Base-by-base conservation (phyloP, 2,329 filamentous ascomycete genomes). In the Arthrocladium fulminans region DNA sequence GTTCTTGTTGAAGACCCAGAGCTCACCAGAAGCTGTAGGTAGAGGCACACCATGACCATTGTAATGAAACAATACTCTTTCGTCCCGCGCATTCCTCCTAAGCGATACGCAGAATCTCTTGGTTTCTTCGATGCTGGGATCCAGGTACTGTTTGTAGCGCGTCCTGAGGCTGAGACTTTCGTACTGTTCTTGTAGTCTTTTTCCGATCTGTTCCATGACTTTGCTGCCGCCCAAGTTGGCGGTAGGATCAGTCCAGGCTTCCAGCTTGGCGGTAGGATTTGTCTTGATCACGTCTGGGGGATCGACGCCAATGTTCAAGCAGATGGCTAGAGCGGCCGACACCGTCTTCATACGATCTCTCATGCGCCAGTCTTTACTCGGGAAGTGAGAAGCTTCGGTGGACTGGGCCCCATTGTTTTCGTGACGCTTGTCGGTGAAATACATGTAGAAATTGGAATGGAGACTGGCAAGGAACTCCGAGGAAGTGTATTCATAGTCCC, bases 1-100 rank as follows among this genome's bases (percentile, higher is more conserved):
- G 57, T 88, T 97, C 59, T 92, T 90, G 68, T 98, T 98, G 67
- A 98, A 98, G 3, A 97, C 94, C 92, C 92, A 98, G 17, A 98
- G 94, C 66, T 98, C 92, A 12, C 92, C 92, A 3, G 90, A 96
- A 2, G 86, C 81, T 0, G 92, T 98, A 2, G 92, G 92, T 61
- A 96, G 88, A 1, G 92, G 92, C 9, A 98, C 92, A 40, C 92
- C 92, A 65, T 98, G 92, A 13, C 92, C 92, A 60, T 98, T 98
- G 73, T 98, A 98, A 64, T 98, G 92, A 60, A 98, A 87, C n/a
- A 98, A 73, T 1, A 98, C 88, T 43, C 92, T 77, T 70, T 98
- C 92, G 50, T 96, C 89, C 66, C 96, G 95, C 42, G 92, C 90
- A 62, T 94, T 96, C 53, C 88, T 79, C 25, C 92, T 80, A 24